phyloP scores from a whole-genome alignment of 2,329 filamentous ascomycete genomes.

The Penicillium sp. region DNA sequence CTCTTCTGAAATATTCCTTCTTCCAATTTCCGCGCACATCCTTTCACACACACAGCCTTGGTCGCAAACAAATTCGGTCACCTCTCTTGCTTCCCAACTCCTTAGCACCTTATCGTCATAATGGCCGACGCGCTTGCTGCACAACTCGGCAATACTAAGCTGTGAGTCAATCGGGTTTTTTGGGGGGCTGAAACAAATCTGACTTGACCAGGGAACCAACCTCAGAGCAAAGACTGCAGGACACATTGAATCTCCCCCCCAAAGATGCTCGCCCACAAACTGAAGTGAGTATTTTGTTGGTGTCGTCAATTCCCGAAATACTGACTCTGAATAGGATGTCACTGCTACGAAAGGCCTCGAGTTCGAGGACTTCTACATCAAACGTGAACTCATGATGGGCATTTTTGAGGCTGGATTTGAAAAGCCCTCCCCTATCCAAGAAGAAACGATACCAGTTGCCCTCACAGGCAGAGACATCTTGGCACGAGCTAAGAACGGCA shows the following conservation, averaged over 20 bases:
- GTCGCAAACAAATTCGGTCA: background rate
- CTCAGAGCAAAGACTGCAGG: conserved; percentile 46
- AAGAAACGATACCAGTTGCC: conserved; percentile 97
- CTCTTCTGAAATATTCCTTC: background rate
- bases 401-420: conserved; percentile 99
- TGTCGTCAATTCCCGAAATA: background rate
- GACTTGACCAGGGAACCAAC: conserved; percentile 37
- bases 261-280: conserved; percentile 53
- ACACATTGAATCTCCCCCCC: conserved; percentile 46
- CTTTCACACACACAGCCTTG: background rate
- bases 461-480: conserved; percentile 93
- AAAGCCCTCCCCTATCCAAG: conserved; percentile 97
- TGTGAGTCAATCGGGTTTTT: conserved; percentile 32
- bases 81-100: conserved; percentile 1
- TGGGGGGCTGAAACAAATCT: conserved; percentile 7
- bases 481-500: conserved; percentile 96
- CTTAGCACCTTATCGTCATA: conserved; percentile 22
- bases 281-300: conserved; percentile 39
- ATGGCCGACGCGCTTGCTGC: conserved; percentile 48
- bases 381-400: conserved; percentile 94
- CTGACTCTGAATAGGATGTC: conserved; percentile 70
- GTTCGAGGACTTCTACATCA: conserved; percentile 95
- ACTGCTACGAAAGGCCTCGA: conserved; percentile 96
- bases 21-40: background rate
- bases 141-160: conserved; percentile 47